These are phyloP conservation scores for Paraphoma chrysanthemicola DNA, from an alignment of 2,329 filamentous ascomycete genomes.

Conservation along the genomic window DNA sequence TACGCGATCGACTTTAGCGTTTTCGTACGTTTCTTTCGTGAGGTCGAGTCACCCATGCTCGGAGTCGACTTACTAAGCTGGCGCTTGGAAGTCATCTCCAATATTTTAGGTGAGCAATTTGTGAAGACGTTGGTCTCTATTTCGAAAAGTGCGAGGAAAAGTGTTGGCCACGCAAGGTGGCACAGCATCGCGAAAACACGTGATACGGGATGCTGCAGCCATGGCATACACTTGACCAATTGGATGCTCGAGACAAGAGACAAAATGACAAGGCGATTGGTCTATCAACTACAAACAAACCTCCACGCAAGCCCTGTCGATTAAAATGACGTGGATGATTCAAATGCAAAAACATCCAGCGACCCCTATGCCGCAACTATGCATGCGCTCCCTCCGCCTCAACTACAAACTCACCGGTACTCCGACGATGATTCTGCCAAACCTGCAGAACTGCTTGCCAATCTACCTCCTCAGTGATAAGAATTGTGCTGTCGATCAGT, in stretches of 20 bases:
- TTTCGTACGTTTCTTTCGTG: not conserved
- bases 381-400: not conserved
- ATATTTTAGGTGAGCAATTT: no score
- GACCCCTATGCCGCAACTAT: not conserved
- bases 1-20: not conserved
- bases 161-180: no score
- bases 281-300: not conserved
- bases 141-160: no score
- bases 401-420: conserved; percentile 4
- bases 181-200: not conserved
- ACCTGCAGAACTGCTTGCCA: not conserved
- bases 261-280: not conserved
- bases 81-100: not conserved
- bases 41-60: not conserved
- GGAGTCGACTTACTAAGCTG: not conserved
- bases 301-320: not conserved
- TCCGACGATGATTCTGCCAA: conserved; percentile 1
- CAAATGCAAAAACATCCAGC: not conserved
- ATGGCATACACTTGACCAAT: not conserved
- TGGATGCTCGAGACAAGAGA: not conserved
- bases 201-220: not conserved
- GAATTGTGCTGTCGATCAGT: not conserved
- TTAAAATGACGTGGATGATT: no score
- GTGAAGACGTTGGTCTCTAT: no score
- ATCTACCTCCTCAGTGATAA: not conserved